These are phyloP conservation scores for Colletotrichum kahawae DNA, from an alignment of 2,329 filamentous ascomycete species.

Conservation along the genomic window DNA sequence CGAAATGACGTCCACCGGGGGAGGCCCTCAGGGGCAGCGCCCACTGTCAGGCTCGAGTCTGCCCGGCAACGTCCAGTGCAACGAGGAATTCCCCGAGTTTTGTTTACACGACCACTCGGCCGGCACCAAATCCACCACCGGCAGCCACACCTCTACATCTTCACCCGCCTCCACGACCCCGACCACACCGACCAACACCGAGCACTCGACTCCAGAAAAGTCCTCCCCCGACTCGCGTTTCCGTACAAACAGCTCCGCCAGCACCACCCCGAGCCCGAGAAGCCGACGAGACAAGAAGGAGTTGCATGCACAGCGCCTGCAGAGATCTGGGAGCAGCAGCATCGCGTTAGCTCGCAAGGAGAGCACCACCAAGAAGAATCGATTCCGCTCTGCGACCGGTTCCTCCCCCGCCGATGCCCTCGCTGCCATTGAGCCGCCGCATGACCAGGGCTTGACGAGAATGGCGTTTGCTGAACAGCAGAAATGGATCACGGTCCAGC, in stretches of 20 bases:
- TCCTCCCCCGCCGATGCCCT: slow-evolving; percentile 46
- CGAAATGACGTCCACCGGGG: slow-evolving; percentile 20
- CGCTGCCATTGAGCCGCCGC: slow-evolving; percentile 50
- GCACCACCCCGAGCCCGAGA: slow-evolving; percentile 33
- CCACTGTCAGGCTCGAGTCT: slow-evolving; percentile 23
- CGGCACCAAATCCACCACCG: slow-evolving; percentile 21
- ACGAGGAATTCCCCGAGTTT: slow-evolving; percentile 45
- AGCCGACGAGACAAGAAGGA: slow-evolving; percentile 52
- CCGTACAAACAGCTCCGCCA: slow-evolving; percentile 26
- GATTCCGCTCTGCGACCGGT: slow-evolving; percentile 38
- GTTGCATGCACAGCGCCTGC: slow-evolving; percentile 53
- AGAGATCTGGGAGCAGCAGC: slow-evolving; percentile 47
- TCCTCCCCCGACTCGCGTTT: slow-evolving; percentile 25
- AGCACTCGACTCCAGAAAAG: slow-evolving; percentile 23
- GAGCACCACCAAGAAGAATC: slow-evolving; percentile 32
- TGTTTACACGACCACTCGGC: slow-evolving; percentile 43
- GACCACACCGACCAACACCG: slow-evolving; percentile 29
- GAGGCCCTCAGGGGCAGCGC: slow-evolving; percentile 18
- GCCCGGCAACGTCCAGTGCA: slow-evolving; percentile 41
- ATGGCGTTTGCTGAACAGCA: slow-evolving; percentile 71
- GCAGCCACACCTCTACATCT: slow-evolving; percentile 24
- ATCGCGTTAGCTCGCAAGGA: slow-evolving; percentile 33
- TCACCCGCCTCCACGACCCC: slow-evolving; percentile 30
- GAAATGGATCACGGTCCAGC: slow-evolving; percentile 81
- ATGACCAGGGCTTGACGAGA: slow-evolving; percentile 57